phyloP scores from a whole-genome alignment of 768 basidiomycete genomes.

The Auriscalpium microsporum region DNA sequence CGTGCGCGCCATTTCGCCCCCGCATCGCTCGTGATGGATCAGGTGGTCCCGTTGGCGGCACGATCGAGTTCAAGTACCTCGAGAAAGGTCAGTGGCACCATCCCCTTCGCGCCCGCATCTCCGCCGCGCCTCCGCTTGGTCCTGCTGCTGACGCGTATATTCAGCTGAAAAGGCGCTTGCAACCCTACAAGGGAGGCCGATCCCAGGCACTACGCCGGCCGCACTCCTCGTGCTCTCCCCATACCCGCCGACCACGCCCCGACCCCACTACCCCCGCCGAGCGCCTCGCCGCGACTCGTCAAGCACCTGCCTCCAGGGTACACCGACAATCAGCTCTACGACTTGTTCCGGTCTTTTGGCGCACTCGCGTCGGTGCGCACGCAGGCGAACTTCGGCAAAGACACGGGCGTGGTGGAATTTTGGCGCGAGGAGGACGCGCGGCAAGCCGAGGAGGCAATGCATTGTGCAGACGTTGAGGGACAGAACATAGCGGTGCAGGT shows the following conservation, averaged over 20 bases:
- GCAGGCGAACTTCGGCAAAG: slow-evolving; percentile 67
- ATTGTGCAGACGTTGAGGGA: slow-evolving; percentile 76
- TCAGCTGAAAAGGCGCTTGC: slow-evolving; percentile 86
- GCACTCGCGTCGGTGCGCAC: slow-evolving; percentile 72
- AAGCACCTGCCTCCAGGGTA: slow-evolving; percentile 71
- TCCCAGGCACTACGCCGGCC: slow-evolving; percentile 52
- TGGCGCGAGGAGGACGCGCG: slow-evolving; percentile 84
- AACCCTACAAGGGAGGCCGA: slow-evolving; percentile 67
- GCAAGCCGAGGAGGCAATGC: slow-evolving; percentile 71
- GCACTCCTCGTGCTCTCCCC: slow-evolving; percentile 68
- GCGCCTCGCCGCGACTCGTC: slow-evolving; percentile 70
- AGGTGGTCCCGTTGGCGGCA: slow-evolving; percentile 49
- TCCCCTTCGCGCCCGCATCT: slow-evolving; percentile 1
- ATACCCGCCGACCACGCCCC: slow-evolving; percentile 76
- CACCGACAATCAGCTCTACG: slow-evolving; percentile 69
- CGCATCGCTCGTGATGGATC: slow-evolving; percentile 57
- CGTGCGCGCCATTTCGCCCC: slow-evolving; percentile 76
- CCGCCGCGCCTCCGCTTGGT: background rate
- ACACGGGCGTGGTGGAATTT: slow-evolving; percentile 75
- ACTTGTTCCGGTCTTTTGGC: slow-evolving; percentile 77
- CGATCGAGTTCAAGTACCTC: slow-evolving; percentile 76
- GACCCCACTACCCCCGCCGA: slow-evolving; percentile 65
- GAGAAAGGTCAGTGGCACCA: slow-evolving; percentile 55
- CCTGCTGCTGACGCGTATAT: slow-evolving; percentile 10
- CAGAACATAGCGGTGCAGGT: slow-evolving; percentile 79